phyloP scores from a whole-genome alignment of 352 stramenopile species.

The Phytophthora sp. region DNA sequence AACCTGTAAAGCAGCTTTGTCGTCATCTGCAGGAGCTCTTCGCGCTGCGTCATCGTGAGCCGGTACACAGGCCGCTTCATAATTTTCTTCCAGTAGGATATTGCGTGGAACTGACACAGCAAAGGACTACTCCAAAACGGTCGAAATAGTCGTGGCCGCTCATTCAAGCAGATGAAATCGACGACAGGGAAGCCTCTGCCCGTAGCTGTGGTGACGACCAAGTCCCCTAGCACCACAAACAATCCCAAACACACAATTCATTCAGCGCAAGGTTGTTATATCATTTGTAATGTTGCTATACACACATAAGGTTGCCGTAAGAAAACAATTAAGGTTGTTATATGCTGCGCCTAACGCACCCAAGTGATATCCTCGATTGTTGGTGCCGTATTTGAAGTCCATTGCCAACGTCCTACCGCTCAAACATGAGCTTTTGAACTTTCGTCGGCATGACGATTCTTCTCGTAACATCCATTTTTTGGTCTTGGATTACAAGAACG shows the following conservation, averaged over 20 bases:
- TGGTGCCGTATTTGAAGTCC: conserved; percentile 34
- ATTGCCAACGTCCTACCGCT: conserved; percentile 27
- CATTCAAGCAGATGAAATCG: too few relatives aligned
- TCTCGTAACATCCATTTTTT: conserved; percentile 18
- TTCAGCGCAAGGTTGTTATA: not conserved
- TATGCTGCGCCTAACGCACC: conserved; percentile 7
- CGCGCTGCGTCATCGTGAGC: conserved; percentile 13
- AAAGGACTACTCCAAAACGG: not conserved
- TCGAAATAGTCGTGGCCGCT: not conserved
- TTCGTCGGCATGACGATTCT: conserved; percentile 18
- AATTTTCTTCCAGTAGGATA: conserved; percentile 25
- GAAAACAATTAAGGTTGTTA: not conserved
- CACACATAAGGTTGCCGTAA: not conserved
- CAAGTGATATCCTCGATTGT: conserved; percentile 31
- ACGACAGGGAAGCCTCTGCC: too few relatives aligned
- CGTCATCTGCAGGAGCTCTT: not conserved
- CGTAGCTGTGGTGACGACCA: not conserved
- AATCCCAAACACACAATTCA: not conserved
- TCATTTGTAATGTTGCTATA: not conserved
- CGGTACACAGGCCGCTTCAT: conserved; percentile 12
- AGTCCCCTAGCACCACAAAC: not conserved
- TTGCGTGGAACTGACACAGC: conserved; percentile 28
- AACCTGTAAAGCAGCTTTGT: conserved; percentile 25
- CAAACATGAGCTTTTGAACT: conserved; percentile 26
- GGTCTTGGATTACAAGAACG: conserved; percentile 26